Percentiles rank a stretch among this genome's conserved stretches.
Conservation (phyloP, 495 filamentous ascomycete species). For the Staphylotrichum longicolle region DNA sequence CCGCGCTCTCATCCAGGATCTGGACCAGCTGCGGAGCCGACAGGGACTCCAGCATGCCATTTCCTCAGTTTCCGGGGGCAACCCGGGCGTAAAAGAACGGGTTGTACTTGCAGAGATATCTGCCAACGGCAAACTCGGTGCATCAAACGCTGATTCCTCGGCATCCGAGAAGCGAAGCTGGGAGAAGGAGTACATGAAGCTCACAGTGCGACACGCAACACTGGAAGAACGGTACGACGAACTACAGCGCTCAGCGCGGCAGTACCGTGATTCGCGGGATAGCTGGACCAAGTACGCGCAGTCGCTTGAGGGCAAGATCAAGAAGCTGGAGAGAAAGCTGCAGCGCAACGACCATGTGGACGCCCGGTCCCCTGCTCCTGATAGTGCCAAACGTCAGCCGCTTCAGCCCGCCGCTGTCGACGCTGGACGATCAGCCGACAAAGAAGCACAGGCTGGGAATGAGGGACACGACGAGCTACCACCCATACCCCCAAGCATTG, state of each 20-base stretch:
- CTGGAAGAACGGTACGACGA: constrained; percentile 28
- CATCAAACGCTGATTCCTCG: constrained; percentile 1
- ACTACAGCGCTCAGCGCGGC: constrained; percentile 10
- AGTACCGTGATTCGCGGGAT: constrained; percentile 20
- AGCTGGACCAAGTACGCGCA: constrained; percentile 36
- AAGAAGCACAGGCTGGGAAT: constrained; percentile 10
- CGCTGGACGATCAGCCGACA: background rate
- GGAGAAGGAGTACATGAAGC: constrained; percentile 32
- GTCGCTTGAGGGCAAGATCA: constrained; percentile 24
- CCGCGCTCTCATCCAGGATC: constrained; percentile 32
- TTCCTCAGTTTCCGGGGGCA: background rate
- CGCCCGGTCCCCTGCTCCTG: too few relatives aligned
- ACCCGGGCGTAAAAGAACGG: background rate
- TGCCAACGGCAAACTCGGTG: constrained; percentile 19
- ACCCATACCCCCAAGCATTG: constrained; percentile 18
- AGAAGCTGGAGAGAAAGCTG: constrained; percentile 29
- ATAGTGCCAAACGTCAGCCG: too few relatives aligned
- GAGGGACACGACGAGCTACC: constrained; percentile 30
- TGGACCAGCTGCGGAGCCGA: constrained; percentile 31
- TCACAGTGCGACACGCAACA: constrained; percentile 28
- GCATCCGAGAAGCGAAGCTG: constrained; percentile 1
- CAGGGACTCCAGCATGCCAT: background rate
- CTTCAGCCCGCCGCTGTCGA: background rate
- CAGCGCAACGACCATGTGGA: constrained; percentile 6
- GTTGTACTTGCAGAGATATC: constrained; percentile 25